These are phyloP conservation scores for Sporobolomyces pararoseus DNA, from an alignment of 768 basidiomycete genomes.

Conservation along the genomic window DNA sequence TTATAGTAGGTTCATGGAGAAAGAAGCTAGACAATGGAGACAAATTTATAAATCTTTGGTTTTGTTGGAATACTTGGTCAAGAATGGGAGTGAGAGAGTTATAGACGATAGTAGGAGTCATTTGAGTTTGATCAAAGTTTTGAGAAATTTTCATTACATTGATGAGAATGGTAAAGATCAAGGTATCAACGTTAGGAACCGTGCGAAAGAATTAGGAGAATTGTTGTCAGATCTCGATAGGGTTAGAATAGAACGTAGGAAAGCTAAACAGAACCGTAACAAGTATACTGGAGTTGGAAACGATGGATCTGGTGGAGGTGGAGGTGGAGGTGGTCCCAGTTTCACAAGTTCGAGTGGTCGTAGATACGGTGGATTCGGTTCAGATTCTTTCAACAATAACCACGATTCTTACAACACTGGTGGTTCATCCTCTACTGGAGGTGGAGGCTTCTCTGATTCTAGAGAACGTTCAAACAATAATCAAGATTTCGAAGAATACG, in stretches of 20 bases:
- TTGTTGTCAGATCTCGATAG: conserved; percentile 84
- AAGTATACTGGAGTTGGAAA: conserved; percentile 87
- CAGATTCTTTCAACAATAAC: conserved; percentile 50
- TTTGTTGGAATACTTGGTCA: conserved; percentile 66
- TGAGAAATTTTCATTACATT: conserved; percentile 94
- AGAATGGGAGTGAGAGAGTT: conserved; percentile 94
- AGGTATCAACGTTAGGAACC: conserved; percentile 94
- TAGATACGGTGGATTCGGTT: conserved; percentile 69
- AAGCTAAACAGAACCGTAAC: conserved; percentile 82
- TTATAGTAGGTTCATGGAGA: conserved; percentile 90
- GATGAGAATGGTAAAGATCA: conserved; percentile 99
- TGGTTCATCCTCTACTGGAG: conserved; percentile 13
- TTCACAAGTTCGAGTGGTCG: conserved; percentile 59
- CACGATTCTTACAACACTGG: conserved; percentile 37
- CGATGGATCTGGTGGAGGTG: conserved; percentile 52
- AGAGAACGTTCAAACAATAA: conserved; percentile 42
- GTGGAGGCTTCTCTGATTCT: conserved; percentile 33
- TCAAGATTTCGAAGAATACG: conserved; percentile 82
- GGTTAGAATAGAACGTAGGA: conserved; percentile 81
- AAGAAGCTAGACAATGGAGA: conserved; percentile 97
- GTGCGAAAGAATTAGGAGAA: conserved; percentile 86
- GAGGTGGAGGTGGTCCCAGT: conserved; percentile 47
- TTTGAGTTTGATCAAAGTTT: conserved; percentile 92
- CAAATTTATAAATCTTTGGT: conserved; percentile 85
- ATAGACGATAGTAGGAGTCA: conserved; percentile 96